These are phyloP conservation scores for Histomonas meleagridis DNA, from an alignment of 208 protist species.

Conservation along the genomic window DNA sequence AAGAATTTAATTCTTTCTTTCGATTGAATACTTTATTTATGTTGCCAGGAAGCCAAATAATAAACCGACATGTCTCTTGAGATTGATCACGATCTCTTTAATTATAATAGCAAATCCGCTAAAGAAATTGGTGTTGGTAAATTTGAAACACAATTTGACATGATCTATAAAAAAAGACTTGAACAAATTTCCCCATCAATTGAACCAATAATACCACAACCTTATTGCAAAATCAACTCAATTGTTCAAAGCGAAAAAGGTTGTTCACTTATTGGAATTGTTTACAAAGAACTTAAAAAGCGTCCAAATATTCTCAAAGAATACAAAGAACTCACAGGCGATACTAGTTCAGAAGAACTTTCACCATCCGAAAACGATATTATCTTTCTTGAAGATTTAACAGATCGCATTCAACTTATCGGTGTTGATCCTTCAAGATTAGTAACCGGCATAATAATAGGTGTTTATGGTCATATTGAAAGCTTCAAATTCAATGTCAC, in stretches of 20 bases:
- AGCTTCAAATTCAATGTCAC: background rate
- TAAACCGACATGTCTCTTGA: no score
- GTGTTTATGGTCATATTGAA: background rate
- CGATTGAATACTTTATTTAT: no score
- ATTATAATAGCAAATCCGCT: no score
- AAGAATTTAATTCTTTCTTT: no score
- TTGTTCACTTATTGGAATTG: background rate
- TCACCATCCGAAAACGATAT: background rate
- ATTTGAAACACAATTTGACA: background rate
- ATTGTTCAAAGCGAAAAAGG: background rate
- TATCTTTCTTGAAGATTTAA: background rate
- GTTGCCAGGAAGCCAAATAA: no score
- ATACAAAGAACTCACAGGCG: background rate
- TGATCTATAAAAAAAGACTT: background rate
- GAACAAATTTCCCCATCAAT: background rate
- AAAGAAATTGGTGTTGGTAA: no score
- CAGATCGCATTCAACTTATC: background rate
- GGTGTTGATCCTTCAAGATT: background rate
- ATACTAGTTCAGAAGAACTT: background rate
- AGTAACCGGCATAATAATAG: background rate
- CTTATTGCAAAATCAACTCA: background rate
- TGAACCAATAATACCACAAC: background rate
- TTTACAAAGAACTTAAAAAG: background rate
- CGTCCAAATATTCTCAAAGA: slow-evolving; percentile 3
- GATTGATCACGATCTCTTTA: no score